Conservation (phyloP, 805 yeast species). For the Candida bentonensis region DNA sequence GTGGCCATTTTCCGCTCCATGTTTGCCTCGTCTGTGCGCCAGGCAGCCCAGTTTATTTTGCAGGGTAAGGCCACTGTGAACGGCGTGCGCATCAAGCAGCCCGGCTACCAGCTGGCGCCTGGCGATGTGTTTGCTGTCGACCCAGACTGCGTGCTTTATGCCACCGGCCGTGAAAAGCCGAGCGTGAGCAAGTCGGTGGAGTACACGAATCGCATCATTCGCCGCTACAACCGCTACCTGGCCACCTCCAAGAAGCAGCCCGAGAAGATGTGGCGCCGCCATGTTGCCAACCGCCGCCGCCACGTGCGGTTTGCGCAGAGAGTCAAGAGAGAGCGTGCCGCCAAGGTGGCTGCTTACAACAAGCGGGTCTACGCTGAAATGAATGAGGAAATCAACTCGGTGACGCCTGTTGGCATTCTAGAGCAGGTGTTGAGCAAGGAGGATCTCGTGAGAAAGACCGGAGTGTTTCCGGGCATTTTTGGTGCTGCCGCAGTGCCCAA, state of each 20-base stretch:
- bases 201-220: slow-evolving; percentile 58
- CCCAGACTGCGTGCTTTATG: slow-evolving; percentile 74
- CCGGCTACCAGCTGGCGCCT: slow-evolving; percentile 60
- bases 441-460: slow-evolving; percentile 57
- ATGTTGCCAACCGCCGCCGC: slow-evolving; percentile 12
- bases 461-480: slow-evolving; percentile 59
- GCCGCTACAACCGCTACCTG: slow-evolving; percentile 64
- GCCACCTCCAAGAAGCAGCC: slow-evolving; percentile 44
- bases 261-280: slow-evolving; percentile 34
- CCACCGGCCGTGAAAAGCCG: slow-evolving; percentile 79
- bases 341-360: slow-evolving; percentile 34
- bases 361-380: slow-evolving; percentile 27
- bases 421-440: slow-evolving; percentile 12
- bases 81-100: slow-evolving; percentile 64
- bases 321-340: slow-evolving; percentile 8
- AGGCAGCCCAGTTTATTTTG: slow-evolving; percentile 77
- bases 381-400: slow-evolving; percentile 21
- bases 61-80: slow-evolving; percentile 77
- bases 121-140: slow-evolving; percentile 81
- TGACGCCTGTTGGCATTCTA: slow-evolving; percentile 21
- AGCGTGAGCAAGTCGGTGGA: slow-evolving; percentile 50
- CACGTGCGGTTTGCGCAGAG: slow-evolving; percentile 7
- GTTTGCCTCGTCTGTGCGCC: slow-evolving; percentile 89
- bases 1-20: slow-evolving; percentile 80
- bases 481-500: slow-evolving; percentile 4